A percentile compares a stretch with the other conserved stretches of the same genome.
Conservation (phyloP, 306 rosid genomes). For the Rosa persica region DNA sequence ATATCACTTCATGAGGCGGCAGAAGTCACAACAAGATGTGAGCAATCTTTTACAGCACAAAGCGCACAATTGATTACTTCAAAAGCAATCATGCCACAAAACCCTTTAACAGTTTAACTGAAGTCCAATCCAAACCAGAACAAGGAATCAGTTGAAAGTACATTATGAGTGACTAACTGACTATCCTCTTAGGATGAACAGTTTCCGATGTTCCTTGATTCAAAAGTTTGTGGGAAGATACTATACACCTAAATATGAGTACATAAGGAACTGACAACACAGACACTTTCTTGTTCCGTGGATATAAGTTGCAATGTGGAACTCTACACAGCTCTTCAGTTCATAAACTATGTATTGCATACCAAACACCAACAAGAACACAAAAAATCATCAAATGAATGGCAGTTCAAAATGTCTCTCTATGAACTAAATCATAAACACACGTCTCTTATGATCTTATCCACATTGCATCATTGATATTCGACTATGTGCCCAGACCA, state of each 20-base stretch:
- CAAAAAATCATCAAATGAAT: not conserved
- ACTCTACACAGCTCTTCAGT: not conserved
- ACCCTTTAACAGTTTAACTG: not conserved
- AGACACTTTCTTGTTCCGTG: not conserved
- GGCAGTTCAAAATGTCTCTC: not conserved
- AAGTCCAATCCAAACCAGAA: not conserved
- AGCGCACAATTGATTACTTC: not conserved
- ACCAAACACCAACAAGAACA: not conserved
- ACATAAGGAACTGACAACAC: not conserved
- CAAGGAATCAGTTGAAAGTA: not conserved
- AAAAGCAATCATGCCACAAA: not conserved
- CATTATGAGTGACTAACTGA: not conserved
- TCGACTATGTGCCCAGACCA: not conserved
- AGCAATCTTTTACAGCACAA: not conserved
- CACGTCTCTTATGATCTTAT: not conserved
- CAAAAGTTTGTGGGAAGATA: not conserved
- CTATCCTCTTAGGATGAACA: not conserved
- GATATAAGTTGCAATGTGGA: not conserved
- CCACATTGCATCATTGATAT: not conserved
- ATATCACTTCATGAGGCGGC: not conserved
- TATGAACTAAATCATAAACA: not conserved
- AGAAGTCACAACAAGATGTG: not conserved
- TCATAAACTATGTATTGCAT: not conserved
- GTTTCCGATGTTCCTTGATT: not conserved
- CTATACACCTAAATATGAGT: not conserved